phyloP scores from a whole-genome alignment of 805 yeast species.

The Yarrowia keelungensis region DNA sequence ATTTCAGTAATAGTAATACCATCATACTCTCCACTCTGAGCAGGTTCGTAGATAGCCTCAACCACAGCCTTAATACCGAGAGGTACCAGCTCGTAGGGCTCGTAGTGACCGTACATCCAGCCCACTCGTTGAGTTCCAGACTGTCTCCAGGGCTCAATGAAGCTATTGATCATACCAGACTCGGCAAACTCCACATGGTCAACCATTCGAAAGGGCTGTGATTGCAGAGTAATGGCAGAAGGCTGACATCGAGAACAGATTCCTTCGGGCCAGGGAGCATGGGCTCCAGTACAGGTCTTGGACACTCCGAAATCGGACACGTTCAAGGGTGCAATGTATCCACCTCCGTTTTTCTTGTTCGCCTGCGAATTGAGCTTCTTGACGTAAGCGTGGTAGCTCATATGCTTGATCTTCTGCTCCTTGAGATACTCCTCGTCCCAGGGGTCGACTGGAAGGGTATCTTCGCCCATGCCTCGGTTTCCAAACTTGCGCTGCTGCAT shows the following conservation, averaged over 20 bases:
- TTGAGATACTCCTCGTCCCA: slow-evolving; percentile 83
- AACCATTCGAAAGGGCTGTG: slow-evolving; percentile 91
- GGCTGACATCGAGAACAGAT: slow-evolving; percentile 98
- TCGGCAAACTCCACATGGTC: slow-evolving; percentile 94
- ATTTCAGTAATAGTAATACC: slow-evolving; percentile 75
- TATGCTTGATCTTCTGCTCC: slow-evolving; percentile 81
- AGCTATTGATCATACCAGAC: slow-evolving; percentile 73
- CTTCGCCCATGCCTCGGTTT: slow-evolving; percentile 96
- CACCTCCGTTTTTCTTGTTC: slow-evolving; percentile 58
- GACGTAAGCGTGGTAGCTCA: slow-evolving; percentile 83
- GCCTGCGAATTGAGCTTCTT: slow-evolving; percentile 72
- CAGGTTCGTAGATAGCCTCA: slow-evolving; percentile 92
- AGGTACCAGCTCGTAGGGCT: slow-evolving; percentile 80
- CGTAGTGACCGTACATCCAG: slow-evolving; percentile 80
- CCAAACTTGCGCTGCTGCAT: slow-evolving; percentile 63
- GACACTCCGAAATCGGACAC: slow-evolving; percentile 72
- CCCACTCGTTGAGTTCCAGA: slow-evolving; percentile 90
- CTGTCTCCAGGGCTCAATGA: slow-evolving; percentile 90
- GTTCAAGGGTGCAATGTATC: slow-evolving; percentile 78
- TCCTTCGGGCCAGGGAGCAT: slow-evolving; percentile 92
- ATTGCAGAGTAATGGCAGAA: slow-evolving; percentile 88
- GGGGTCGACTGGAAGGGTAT: slow-evolving; percentile 94
- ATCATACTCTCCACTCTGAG: slow-evolving; percentile 85
- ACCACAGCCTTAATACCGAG: slow-evolving; percentile 93
- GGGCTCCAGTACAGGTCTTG: slow-evolving; percentile 73